Conservation (phyloP, 306 rosid genomes). For the Vigna reflexopilosa region DNA sequence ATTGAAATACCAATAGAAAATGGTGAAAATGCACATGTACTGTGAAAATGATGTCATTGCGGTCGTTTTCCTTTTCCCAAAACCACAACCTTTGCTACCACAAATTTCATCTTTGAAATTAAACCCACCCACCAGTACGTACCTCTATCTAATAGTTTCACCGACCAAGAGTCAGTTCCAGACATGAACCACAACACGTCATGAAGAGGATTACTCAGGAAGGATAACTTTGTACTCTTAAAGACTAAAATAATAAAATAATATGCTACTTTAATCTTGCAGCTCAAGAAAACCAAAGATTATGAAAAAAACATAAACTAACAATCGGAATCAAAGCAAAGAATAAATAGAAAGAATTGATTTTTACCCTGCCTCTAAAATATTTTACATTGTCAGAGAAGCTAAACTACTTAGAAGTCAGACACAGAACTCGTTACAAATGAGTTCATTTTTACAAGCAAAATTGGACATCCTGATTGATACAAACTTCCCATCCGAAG, state of each 20-base stretch:
- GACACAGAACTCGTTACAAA: constrained; percentile 45
- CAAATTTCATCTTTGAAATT: too few relatives aligned
- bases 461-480: constrained; percentile 53
- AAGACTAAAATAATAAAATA: neutral
- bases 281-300: neutral
- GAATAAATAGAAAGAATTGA: constrained; percentile 52
- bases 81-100: too few relatives aligned
- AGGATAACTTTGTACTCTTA: neutral
- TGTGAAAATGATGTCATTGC: too few relatives aligned
- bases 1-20: too few relatives aligned
- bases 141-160: too few relatives aligned
- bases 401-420: constrained; percentile 45
- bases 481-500: constrained; percentile 43
- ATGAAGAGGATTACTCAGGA: neutral
- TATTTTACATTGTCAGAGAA: constrained; percentile 52
- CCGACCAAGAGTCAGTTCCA: too few relatives aligned
- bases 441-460: constrained; percentile 55
- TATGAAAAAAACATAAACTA: too few relatives aligned
- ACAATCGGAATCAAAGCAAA: neutral
- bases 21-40: too few relatives aligned
- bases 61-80: too few relatives aligned
- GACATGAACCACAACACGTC: too few relatives aligned
- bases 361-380: constrained; percentile 30
- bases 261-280: neutral
- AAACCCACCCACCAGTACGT: too few relatives aligned